Conservation (phyloP, 768 basidiomycete species). For the Pleurotus platypus region DNA sequence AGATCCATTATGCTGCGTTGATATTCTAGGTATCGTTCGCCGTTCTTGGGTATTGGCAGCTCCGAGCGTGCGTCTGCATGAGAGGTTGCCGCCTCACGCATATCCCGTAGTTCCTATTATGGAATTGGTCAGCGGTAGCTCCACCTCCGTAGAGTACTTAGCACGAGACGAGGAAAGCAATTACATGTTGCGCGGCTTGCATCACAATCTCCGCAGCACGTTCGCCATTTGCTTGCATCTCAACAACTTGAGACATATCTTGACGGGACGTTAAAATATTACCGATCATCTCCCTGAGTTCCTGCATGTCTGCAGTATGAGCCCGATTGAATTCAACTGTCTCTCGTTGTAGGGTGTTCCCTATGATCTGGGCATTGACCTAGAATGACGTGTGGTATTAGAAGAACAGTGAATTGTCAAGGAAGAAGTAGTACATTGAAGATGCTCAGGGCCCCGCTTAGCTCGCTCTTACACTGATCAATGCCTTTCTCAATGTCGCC, state of each 20-base stretch:
- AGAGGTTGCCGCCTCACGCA: constrained; percentile 7
- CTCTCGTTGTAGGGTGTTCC: constrained; percentile 25
- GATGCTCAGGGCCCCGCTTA: constrained; percentile 36
- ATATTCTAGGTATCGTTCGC: constrained; percentile 35
- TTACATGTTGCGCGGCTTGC: constrained; percentile 49
- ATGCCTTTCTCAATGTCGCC: constrained; percentile 44
- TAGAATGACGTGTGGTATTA: neutral
- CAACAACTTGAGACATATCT: constrained; percentile 32
- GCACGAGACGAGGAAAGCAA: constrained; percentile 6
- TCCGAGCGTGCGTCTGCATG: constrained; percentile 16
- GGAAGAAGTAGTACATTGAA: constrained; percentile 33
- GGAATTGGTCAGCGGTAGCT: neutral
- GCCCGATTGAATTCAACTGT: constrained; percentile 21
- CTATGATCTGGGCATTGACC: constrained; percentile 19
- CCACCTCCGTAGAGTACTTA: neutral
- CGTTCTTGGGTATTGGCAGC: constrained; percentile 16
- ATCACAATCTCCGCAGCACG: constrained; percentile 43
- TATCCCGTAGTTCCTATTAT: constrained; percentile 1
- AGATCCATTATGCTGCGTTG: constrained; percentile 44
- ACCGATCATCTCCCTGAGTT: constrained; percentile 32
- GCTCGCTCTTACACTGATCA: constrained; percentile 36
- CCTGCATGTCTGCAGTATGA: constrained; percentile 23
- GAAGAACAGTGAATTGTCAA: neutral
- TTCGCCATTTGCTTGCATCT: constrained; percentile 36
- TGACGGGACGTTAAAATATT: constrained; percentile 32